Percentiles rank a stretch among this genome's conserved stretches.
These are phyloP conservation scores for Didymella glomerata DNA, from an alignment of 2,329 filamentous ascomycete species.

Conservation along the genomic window DNA sequence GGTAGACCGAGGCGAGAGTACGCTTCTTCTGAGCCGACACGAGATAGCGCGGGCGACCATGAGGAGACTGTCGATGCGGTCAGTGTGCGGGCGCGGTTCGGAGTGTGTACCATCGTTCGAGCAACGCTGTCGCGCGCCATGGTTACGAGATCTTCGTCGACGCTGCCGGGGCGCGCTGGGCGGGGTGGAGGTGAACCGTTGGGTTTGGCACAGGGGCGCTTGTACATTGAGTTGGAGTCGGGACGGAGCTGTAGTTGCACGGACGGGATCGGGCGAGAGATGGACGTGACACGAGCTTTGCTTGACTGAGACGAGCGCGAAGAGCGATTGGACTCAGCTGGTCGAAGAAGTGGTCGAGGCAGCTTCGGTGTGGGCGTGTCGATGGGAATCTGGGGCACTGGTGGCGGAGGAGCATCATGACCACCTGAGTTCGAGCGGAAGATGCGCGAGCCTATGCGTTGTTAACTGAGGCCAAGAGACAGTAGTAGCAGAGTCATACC, in stretches of 20 bases:
- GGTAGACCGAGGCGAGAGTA: conserved; percentile 25
- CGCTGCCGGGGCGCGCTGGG: conserved; percentile 27
- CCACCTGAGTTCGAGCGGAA: conserved; percentile 14
- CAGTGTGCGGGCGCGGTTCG: conserved; percentile 14
- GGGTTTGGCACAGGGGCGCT: conserved; percentile 25
- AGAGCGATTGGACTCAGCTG: conserved; percentile 6
- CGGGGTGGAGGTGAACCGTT: conserved; percentile 24
- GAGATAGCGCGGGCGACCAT: conserved; percentile 14
- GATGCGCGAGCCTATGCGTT: conserved; percentile 27
- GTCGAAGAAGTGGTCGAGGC: conserved; percentile 6
- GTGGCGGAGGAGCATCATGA: conserved; percentile 24
- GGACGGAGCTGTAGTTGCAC: neutral
- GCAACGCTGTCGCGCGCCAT: conserved; percentile 27
- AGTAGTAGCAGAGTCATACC: conserved; percentile 14
- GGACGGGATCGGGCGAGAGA: conserved; percentile 27
- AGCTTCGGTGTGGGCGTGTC: conserved; percentile 7
- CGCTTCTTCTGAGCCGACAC: conserved; percentile 14
- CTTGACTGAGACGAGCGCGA: conserved; percentile 14
- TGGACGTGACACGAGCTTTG: conserved; percentile 11
- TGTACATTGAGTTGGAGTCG: neutral
- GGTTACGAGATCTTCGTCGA: conserved; percentile 27
- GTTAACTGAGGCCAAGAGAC: neutral
- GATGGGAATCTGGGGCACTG: conserved; percentile 27
- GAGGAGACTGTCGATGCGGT: conserved; percentile 19
- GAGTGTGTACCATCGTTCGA: conserved; percentile 25